These are phyloP conservation scores for Akanthomyces dipterigenus DNA, from an alignment of 2,329 filamentous ascomycete genomes.

Conservation along the genomic window DNA sequence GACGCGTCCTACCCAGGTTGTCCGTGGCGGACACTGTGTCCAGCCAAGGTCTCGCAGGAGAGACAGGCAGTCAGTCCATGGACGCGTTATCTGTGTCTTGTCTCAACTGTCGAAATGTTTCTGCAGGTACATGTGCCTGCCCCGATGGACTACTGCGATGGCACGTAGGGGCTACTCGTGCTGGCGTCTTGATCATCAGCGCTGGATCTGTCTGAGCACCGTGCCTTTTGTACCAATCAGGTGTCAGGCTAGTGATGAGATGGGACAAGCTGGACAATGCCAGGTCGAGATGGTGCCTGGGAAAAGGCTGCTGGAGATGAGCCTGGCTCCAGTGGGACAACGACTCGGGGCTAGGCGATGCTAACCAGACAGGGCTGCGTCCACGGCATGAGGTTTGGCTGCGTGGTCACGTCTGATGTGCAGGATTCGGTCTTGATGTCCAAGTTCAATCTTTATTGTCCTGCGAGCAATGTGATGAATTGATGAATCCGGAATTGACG, in stretches of 20 bases:
- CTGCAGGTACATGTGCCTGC: neutral
- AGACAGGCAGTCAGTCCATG: neutral
- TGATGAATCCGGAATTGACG: neutral
- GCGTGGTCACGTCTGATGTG: neutral
- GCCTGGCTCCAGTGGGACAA: neutral
- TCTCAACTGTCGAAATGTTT: neutral
- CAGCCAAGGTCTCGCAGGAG: neutral
- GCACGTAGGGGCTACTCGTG: too few relatives aligned
- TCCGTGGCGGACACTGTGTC: too few relatives aligned
- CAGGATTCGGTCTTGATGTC: too few relatives aligned
- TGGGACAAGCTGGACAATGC: neutral
- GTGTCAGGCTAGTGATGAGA: neutral
- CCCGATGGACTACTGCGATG: neutral
- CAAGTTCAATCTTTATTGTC: neutral
- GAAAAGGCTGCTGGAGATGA: conserved; percentile 4
- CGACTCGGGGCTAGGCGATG: neutral
- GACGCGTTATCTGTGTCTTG: neutral
- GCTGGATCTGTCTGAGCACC: neutral
- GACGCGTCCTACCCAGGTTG: neutral
- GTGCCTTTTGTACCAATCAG: neutral
- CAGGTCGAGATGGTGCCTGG: neutral
- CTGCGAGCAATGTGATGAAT: too few relatives aligned
- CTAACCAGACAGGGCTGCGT: neutral
- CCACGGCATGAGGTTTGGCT: neutral
- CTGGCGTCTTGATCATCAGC: neutral